Evolutionary conservation across 768 basidiomycete genomes (phyloP), one percentile per base, ranked within the genome.

Genomic region (Dioszegia crocea): DNA sequence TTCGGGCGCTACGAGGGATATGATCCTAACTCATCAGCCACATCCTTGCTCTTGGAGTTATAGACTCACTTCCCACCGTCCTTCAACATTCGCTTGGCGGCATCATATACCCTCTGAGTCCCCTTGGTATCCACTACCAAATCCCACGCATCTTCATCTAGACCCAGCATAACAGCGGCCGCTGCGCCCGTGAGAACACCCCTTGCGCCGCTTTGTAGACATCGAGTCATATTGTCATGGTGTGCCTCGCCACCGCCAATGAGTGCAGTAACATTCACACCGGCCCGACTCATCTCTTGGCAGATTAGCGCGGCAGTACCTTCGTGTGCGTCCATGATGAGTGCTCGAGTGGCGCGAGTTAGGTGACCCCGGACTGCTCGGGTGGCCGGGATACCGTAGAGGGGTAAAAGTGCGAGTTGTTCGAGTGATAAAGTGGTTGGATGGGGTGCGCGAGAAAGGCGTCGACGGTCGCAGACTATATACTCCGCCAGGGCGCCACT

Each of bases 401-500:
- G 78, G 2, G 92, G 88, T 0, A 94, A 80, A 21, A 91, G 82
- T 0, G 91, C 86, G 16, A 92, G 83, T 71, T 91, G 87, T 56
- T 87, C 85, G 27, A 90, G 74, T 0, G 84, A 78, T 27, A 84
- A 71, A 23, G 66, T 62, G 23, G 70, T 76, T 67, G 86, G 86
- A 64, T 86, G 82, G 0, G 89, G 88, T 9, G 87, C 83, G 16
- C 87, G 82, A 61, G 86, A 84, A 0, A 93, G 77, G 14, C 88
- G 84, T 68, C 86, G 87, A 27, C 88, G 84, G 70, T 94, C 89
- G 23, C 86, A 82, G 24, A 89, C 80, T 60, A 94, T 83, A 78
- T 90, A 94, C 77, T 96, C 89, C n/a, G 89, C 82, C 21, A 94
- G 81, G 5, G 88, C 88, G 48, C 92, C 91, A 64, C 84, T 86